A percentile compares a stretch with the other conserved stretches of the same genome.
Conservation (phyloP, 2,329 filamentous ascomycete genomes). For the Bipolaris victoriae region DNA sequence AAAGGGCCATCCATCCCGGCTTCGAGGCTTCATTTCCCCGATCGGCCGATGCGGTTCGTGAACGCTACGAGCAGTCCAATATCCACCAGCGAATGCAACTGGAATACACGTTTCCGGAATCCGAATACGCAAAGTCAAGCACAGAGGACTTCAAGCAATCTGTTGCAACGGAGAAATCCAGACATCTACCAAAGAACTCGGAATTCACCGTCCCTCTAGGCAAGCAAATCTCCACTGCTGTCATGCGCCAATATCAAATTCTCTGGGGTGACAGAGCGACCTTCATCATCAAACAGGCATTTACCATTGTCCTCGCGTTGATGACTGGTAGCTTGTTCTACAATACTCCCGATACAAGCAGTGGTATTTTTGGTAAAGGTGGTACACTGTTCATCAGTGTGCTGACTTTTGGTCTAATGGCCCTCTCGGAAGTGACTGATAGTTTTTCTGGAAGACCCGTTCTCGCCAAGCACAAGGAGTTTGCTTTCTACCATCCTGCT, state of each 20-base stretch:
- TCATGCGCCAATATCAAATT: conserved; percentile 69
- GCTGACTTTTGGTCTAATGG: conserved; percentile 65
- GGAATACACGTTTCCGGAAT: not conserved
- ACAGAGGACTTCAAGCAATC: not conserved
- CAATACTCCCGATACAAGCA: conserved; percentile 58
- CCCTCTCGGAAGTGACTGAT: conserved; percentile 67
- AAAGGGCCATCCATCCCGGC: conserved; percentile 49
- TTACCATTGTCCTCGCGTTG: conserved; percentile 64
- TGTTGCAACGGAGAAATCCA: not conserved
- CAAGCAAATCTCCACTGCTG: conserved; percentile 45
- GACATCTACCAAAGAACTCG: conserved; percentile 59
- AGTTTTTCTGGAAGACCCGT: conserved; percentile 71
- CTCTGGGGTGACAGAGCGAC: conserved; percentile 68
- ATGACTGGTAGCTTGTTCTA: conserved; percentile 72
- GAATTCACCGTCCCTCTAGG: not conserved
- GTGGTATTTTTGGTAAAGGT: conserved; percentile 67
- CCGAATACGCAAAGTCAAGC: not conserved
- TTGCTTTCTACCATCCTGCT: conserved; percentile 84
- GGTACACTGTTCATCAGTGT: conserved; percentile 69
- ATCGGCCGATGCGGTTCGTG: conserved; percentile 45
- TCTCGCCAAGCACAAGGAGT: conserved; percentile 82
- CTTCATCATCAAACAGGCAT: conserved; percentile 66
- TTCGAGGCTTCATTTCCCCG: conserved; percentile 50
- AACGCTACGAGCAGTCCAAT: not conserved
- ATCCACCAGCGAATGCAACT: not conserved